Conservation (phyloP, 2,329 filamentous ascomycete genomes). For the Tolypocladium endophyticum region DNA sequence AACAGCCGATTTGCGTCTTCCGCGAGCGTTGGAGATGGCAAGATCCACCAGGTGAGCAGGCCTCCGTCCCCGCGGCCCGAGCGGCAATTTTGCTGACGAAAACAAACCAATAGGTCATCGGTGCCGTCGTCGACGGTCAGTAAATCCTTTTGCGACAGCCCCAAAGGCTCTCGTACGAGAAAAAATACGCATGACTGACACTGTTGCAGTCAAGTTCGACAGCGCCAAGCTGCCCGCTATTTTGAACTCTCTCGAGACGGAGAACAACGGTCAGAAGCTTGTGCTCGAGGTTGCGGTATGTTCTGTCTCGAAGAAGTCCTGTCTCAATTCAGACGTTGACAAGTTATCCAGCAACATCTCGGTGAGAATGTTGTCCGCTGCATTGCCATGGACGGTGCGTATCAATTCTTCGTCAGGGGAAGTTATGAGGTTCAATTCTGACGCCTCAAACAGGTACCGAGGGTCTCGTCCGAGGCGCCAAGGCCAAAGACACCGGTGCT, state of each 20-base stretch:
- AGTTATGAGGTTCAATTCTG: not conserved
- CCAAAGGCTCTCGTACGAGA: not conserved
- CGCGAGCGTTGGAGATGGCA: slow-evolving; percentile 48
- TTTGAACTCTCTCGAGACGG: slow-evolving; percentile 89
- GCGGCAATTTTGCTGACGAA: slow-evolving; percentile 17
- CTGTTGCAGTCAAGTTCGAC: slow-evolving; percentile 82
- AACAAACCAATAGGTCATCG: slow-evolving; percentile 74
- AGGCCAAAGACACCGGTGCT: slow-evolving; percentile 76
- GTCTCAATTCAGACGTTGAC: slow-evolving; percentile 22
- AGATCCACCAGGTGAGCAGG: slow-evolving; percentile 55
- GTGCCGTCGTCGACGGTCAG: slow-evolving; percentile 97
- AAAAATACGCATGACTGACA: slow-evolving; percentile 12
- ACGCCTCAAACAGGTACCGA: slow-evolving; percentile 65
- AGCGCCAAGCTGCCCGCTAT: slow-evolving; percentile 86
- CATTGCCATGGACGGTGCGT: slow-evolving; percentile 99
- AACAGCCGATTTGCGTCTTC: slow-evolving; percentile 51
- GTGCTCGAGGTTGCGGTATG: slow-evolving; percentile 92
- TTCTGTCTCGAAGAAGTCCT: slow-evolving; percentile 7
- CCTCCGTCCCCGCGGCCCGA: slow-evolving; percentile 1
- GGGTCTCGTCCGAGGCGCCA: slow-evolving; percentile 91
- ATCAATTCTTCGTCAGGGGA: not conserved
- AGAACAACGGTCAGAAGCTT: slow-evolving; percentile 89
- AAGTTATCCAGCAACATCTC: slow-evolving; percentile 75
- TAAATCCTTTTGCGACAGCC: slow-evolving; percentile 14
- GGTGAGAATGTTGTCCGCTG: slow-evolving; percentile 98